These are phyloP conservation scores for Penicillium mononematosum DNA, from an alignment of 495 filamentous ascomycete species.

Conservation along the genomic window DNA sequence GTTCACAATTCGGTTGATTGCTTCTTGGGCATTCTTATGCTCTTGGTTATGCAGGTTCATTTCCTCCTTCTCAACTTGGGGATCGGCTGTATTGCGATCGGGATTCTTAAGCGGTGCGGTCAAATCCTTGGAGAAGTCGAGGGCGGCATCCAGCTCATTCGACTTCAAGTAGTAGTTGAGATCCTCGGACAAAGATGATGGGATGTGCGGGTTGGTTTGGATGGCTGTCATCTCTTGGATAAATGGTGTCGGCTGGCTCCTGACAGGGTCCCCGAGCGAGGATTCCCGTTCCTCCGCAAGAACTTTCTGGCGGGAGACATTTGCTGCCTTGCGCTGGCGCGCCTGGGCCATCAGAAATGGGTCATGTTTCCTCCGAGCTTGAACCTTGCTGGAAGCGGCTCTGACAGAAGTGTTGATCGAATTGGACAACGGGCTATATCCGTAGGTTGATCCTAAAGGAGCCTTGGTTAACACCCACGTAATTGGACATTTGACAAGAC, in stretches of 20 bases:
- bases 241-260: slow-evolving; percentile 76
- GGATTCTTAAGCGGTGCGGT: slow-evolving; percentile 51
- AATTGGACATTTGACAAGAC: neutral
- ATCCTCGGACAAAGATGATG: slow-evolving; percentile 29
- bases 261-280: slow-evolving; percentile 71
- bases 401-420: slow-evolving; percentile 35
- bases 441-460: slow-evolving; percentile 32
- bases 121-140: slow-evolving; percentile 63
- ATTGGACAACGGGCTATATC: slow-evolving; percentile 34
- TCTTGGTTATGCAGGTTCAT: slow-evolving; percentile 30
- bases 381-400: slow-evolving; percentile 39
- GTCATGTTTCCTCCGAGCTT: slow-evolving; percentile 39
- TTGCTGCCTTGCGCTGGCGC: slow-evolving; percentile 74
- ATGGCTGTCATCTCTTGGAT: slow-evolving; percentile 71
- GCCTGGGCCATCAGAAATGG: slow-evolving; percentile 59
- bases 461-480: slow-evolving; percentile 9
- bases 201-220: slow-evolving; percentile 30
- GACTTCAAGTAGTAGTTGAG: slow-evolving; percentile 74
- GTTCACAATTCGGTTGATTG: slow-evolving; percentile 72
- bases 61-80: slow-evolving; percentile 39
- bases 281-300: slow-evolving; percentile 60
- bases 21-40: slow-evolving; percentile 48
- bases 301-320: slow-evolving; percentile 66
- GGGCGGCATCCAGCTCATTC: slow-evolving; percentile 59
- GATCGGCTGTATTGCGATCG: slow-evolving; percentile 42